Conservation (phyloP, 208 protist species). For the Phytomonas serpens region DNA sequence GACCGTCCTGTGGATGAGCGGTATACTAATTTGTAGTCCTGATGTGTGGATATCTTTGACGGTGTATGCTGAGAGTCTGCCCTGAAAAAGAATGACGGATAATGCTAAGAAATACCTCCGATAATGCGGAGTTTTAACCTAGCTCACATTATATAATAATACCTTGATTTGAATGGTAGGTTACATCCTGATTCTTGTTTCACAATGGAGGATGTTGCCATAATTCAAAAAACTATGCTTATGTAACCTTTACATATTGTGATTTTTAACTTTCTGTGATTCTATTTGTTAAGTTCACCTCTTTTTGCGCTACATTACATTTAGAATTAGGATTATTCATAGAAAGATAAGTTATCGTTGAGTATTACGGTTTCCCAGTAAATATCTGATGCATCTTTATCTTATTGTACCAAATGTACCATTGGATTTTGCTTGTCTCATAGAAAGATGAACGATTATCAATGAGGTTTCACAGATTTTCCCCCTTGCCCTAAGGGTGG, state of each 20-base stretch:
- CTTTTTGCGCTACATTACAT: not conserved
- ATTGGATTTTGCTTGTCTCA: not conserved
- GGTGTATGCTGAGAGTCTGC: not conserved
- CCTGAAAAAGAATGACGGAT: not conserved
- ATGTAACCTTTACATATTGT: not conserved
- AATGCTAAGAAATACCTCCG: not conserved
- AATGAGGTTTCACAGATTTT: not conserved
- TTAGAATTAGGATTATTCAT: not conserved
- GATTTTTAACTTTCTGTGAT: not conserved
- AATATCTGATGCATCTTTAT: not conserved
- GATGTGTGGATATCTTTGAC: conserved; percentile 5
- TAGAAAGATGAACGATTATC: not conserved
- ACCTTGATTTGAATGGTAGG: not conserved
- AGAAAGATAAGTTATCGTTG: not conserved
- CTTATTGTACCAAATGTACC: not conserved
- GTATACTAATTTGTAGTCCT: conserved; percentile 67
- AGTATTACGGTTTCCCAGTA: not conserved
- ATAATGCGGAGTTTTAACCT: not conserved
- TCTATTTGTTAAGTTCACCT: not conserved
- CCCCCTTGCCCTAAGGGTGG: not conserved
- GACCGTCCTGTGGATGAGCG: conserved; percentile 76
- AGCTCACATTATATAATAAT: not conserved
- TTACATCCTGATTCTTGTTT: not conserved
- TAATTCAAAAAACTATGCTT: not conserved
- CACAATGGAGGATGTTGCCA: not conserved